Base-by-base conservation (phyloP, 169 alveolate species). In the Plasmodium relictum region DNA sequence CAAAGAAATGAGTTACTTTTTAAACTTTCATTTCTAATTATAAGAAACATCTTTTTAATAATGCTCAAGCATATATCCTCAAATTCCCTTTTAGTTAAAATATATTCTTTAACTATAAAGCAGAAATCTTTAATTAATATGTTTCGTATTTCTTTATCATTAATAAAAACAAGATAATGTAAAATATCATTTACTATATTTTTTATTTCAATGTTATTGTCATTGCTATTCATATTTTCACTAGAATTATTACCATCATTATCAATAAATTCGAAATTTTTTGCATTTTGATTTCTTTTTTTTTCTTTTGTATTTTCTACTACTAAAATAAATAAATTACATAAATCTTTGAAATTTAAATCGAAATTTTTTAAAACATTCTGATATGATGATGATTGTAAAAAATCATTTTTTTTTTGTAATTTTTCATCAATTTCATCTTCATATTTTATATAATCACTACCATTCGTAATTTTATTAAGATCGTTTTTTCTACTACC, bases 101-200 rank as follows among this genome's bases (percentile, higher is more conserved):
- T 50, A 69, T 63, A 76, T 54, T 62, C 68, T 42, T 76, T 76
- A 20, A 50, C 20, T 20, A 68, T 26, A 42, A 48, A 48, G 42
- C 56, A 62, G n/a, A 76, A 68, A 48, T 63, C 65, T 41, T 76
- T 76, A 0, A 76, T 76, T n/a, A 76, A 26, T 16, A 45, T 54
- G 3, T 76, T 52, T 54, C 89, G 48, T 66, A 76, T 45, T 14
- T 48, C 59, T 39, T 52, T 41, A 69, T 76, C 73, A 10, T 41
- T 48, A 6, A 76, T 24, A 16, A 63, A 44, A 5, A 66, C 9
- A 16, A 65, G 39, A 12, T 58, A 31, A 14, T 44, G 22, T 72
- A 76, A 8, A 16, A 76, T 31, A 14, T 76, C 45, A 39, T 54
- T 63, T 18, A 50, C 26, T 52, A 45, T 20, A 18, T 24, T 14